Evolutionary conservation across 306 rosid genomes (phyloP), one percentile per base, ranked within the genome.

Genomic region (Pueraria montana): DNA sequence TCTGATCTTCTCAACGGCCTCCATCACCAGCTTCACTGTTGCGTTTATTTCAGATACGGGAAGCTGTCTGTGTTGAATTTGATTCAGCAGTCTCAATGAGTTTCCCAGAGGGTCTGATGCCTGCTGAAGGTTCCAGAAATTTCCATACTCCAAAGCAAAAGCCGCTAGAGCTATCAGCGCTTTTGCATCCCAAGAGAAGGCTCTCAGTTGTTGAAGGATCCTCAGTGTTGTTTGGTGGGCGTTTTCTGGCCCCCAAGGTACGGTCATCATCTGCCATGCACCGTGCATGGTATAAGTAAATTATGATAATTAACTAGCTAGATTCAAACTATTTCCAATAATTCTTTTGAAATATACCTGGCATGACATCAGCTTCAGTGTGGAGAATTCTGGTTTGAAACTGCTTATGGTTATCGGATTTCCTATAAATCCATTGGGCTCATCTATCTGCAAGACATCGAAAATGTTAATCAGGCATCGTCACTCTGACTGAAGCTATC

Each of bases 151-250:
- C 48, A 80, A 42, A 7, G 72, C 3, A 48, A 80, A 80, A 24
- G 72, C 84, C 0, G 77, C 84, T 8, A 80, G 71, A 32, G 62
- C 78, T 24, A 70, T 71, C 21, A 88, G 85, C 14, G 82, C 85
- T 71, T 91, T 91, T 32, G 96, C 86, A 21, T 85, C 93, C 95
- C 95, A 91, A 6, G 84, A 32, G 72, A 72, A 91, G 45, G 1
- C 48, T 58, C 86, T 80, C 10, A 83, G 36, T 17, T 27, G 49
- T 4, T 70, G 46, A 56, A 80, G 84, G 26, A 80, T 70, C 61
- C 49, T 11, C 48, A 80, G 32, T 30, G 78, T 70, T 43, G 62
- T 70, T 80, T 80, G 78, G 62, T 80, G 84, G 26, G 17, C 59
- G 17, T 42, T 42, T 27, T 79, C 56, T 42, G 40, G 0, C 6